Conservation (phyloP, 2,329 filamentous ascomycete species). For the Alternaria metachromatica region DNA sequence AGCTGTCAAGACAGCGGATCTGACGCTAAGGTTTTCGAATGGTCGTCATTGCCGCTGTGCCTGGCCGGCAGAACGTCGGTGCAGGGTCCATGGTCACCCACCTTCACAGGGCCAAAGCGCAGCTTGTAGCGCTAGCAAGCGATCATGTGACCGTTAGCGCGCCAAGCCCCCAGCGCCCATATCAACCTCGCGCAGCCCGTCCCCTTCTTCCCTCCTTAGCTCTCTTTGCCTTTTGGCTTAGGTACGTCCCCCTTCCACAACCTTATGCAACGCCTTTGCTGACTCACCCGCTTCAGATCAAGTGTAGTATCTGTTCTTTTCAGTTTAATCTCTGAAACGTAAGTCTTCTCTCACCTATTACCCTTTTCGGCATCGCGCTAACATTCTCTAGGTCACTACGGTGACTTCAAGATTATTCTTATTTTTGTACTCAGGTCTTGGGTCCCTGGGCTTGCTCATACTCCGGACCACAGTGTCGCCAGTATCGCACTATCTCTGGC, state of each 20-base stretch:
- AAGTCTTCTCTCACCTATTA: neutral
- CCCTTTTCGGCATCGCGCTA: neutral
- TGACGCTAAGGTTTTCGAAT: neutral
- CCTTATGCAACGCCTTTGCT: too few relatives aligned
- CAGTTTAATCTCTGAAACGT: slow-evolving; percentile 1
- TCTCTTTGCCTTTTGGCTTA: slow-evolving; percentile 3
- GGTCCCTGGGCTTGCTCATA: slow-evolving; percentile 6
- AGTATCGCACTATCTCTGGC: neutral
- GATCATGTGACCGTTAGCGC: neutral
- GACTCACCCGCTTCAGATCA: neutral
- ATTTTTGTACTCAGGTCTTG: neutral
- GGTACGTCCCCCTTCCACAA: neutral
- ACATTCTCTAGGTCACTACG: neutral
- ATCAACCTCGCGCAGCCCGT: neutral
- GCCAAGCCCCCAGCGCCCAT: neutral
- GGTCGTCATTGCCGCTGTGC: neutral
- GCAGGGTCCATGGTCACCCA: neutral
- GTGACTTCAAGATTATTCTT: neutral
- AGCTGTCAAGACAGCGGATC: neutral
- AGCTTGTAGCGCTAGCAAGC: neutral
- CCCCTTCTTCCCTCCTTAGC: neutral
- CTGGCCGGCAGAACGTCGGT: neutral
- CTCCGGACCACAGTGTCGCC: neutral
- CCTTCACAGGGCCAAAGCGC: neutral
- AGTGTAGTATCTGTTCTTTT: slow-evolving; percentile 4